Base-by-base conservation (phyloP, 2,329 filamentous ascomycete species). In the Aspergillus neoniger region DNA sequence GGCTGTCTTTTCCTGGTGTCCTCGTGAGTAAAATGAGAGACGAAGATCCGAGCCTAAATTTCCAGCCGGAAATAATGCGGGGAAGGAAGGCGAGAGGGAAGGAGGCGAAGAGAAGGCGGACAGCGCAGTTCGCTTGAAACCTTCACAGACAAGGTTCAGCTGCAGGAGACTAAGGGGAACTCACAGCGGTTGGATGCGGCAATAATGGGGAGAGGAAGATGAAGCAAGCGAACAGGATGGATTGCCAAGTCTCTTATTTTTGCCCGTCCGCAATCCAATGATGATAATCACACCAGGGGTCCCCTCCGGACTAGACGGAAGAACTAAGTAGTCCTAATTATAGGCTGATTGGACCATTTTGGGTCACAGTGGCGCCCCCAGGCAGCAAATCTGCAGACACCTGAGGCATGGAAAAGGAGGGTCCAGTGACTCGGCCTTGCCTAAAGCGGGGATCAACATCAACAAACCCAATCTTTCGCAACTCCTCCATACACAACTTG, bases 91-190 rank as follows among this genome's bases (percentile, higher is more conserved):
- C 19, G 44, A 57, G 19, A 56, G 43, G 14, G 36, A 32, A 30
- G 43, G 57, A 59, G 57, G 57, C 57, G 39, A 59, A 59, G 41
- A 39, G 43, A 59, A 53, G n/a, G 47, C 25, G 21, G 55, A 50
- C 41, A 5, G 36, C 36, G 43, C 28, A 38, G 23, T 28, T 36
- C 39, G 38, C 28, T 43, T 43, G 17, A 30, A 43, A 44, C 39
- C 43, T 55, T 43, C 19, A 47, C 28, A 14, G 17, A 10, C 53
- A 55, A 28, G 53, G 53, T 32, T 44, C 41, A 32, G 30, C 25
- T 17, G 9, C 10, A 50, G 47, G 25, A 25, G 44, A 15, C 21
- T 23, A 47, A 30, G 44, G 44, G 44, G 25, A 30, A 23, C 15
- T 49, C 44, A 23, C 44, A 49, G 23, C 19, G 21, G 25, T n/a